Evolutionary conservation across 148 eudicot species (phyloP).

Genomic region (Chenopodium quinoa): DNA sequence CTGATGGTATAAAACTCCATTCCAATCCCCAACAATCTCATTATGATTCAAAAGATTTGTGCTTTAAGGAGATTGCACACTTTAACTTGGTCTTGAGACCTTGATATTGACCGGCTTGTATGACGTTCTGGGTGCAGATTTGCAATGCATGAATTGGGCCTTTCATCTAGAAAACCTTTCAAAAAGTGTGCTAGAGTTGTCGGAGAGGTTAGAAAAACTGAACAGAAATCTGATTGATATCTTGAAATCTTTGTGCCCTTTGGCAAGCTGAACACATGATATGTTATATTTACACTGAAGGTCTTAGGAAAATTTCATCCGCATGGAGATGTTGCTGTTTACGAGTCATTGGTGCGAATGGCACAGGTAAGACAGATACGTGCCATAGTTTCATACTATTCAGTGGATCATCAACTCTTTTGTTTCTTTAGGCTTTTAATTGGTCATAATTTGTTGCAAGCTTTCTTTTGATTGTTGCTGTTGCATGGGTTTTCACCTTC

Average conservation of each 20-base stretch:
- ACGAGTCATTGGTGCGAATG: slow-evolving; percentile 95
- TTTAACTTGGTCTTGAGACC: background rate
- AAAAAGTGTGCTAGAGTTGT: slow-evolving; percentile 99
- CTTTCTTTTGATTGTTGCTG: background rate
- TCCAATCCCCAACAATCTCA: too few relatives aligned
- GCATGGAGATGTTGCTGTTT: slow-evolving; percentile 94
- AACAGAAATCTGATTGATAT: background rate
- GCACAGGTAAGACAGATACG: slow-evolving; percentile 67
- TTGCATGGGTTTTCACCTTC: background rate
- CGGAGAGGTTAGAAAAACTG: slow-evolving; percentile 68
- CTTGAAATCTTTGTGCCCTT: slow-evolving; percentile 3
- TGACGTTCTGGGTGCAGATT: slow-evolving; percentile 43
- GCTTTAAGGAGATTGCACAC: background rate
- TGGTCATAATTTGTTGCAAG: background rate
- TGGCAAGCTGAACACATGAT: slow-evolving; percentile 12
- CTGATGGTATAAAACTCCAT: too few relatives aligned
- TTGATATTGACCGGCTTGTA: background rate
- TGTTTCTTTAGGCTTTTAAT: background rate
- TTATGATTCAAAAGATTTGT: too few relatives aligned
- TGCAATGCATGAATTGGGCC: slow-evolving; percentile 97
- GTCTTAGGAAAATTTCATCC: slow-evolving; percentile 98
- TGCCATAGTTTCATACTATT: background rate
- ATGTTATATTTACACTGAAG: slow-evolving; percentile 35
- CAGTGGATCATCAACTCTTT: background rate
- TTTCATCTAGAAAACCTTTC: slow-evolving; percentile 85